Percentiles rank a stretch among this genome's conserved stretches.
Conservation (phyloP, 176 grass and related monocot genomes). For the Aegilops longissima region DNA sequence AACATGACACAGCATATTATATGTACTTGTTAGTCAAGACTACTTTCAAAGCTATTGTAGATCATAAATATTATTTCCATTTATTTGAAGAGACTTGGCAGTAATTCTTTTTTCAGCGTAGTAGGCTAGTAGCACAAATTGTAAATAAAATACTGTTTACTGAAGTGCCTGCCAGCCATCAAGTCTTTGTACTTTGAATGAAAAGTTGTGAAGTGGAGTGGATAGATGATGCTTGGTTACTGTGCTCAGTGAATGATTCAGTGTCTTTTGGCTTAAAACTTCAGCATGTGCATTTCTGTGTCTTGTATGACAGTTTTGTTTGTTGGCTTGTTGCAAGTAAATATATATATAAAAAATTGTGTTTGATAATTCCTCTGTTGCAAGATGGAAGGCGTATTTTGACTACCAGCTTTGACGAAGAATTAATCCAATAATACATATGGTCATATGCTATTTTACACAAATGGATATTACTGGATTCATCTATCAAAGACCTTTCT, state of each 20-base stretch:
- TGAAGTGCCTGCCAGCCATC: background rate
- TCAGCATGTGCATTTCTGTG: background rate
- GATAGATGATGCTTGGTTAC: slow-evolving; percentile 15
- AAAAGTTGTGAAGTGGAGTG: background rate
- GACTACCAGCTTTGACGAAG: background rate
- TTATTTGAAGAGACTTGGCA: background rate
- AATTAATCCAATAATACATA: background rate
- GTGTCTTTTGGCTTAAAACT: background rate
- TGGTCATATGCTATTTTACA: background rate
- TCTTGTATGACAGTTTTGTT: background rate
- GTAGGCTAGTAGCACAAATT: background rate
- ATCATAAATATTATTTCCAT: background rate
- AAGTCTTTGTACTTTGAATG: background rate
- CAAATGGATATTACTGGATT: background rate
- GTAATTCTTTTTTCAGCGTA: background rate
- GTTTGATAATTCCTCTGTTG: background rate
- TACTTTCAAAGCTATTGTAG: background rate
- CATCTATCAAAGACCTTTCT: background rate
- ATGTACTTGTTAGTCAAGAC: background rate
- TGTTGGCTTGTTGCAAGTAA: background rate
- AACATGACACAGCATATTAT: background rate
- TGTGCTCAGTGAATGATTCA: background rate
- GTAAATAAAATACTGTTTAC: background rate
- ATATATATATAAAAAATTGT: background rate
- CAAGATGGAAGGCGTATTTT: background rate